Evolutionary conservation across 177 flowering plant species (phyloP), one percentile per base, ranked within the genome.

Genomic region (Telopea speciosissima): DNA sequence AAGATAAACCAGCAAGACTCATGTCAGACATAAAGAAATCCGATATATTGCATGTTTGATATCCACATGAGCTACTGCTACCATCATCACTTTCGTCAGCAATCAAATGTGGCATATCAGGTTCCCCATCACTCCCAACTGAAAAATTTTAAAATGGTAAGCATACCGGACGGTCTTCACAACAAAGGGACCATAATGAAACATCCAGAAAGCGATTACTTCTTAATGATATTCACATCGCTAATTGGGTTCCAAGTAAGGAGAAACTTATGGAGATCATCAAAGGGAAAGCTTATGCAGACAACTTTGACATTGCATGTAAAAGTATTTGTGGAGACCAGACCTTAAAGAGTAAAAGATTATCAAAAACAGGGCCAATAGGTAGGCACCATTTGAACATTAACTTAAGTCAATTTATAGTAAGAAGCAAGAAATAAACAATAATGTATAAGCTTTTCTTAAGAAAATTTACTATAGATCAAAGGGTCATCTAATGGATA

Each of bases 11-110:
- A 33, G 85, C 63, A 73, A 86, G 72, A 72, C 82, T 77, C 83
- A 85, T 81, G 77, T 93, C 96, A 73, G 93, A 85, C 40, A 86
- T 79, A 78, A 72, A 77, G 72, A 86, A 85, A 80, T 88, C 94
- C 40, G 91, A 84, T 64, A 84, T 78, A 74, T 82, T 86, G 80
- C 92, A 88, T 67, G 80, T 80, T 73, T 83, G 86, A 74, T 77
- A 69, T 69, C 78, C 86, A 78, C 65, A 76, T 68, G 83, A 81
- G 52, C 77, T 83, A 78, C 80, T 76, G 74, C 82, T 81, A 72
- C 82, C 78, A 69, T 82, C 84, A 71, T 86, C 82, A 71, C 82
- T 82, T 23, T 83, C 87, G 68, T 89, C 89, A 62, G 77, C 67
- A 63, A 62, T 81, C 74, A 76, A 74, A 65, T 68, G 75, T 31